phyloP scores from a whole-genome alignment of 352 stramenopile genomes.

The Phytopythium sindhum region DNA sequence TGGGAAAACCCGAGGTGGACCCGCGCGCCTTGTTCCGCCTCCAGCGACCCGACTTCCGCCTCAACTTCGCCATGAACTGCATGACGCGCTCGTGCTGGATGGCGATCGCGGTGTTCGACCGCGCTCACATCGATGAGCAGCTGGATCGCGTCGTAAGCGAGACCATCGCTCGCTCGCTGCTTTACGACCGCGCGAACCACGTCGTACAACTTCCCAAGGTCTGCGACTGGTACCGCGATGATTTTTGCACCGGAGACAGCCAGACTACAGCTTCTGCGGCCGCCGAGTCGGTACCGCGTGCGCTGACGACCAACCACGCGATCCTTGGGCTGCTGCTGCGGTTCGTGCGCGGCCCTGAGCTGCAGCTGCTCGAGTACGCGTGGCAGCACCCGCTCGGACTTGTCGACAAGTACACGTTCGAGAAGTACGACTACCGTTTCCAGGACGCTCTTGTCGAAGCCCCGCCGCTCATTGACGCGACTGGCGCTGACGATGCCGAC shows the following conservation, averaged over 20 bases:
- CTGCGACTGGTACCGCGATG: constrained; percentile 52
- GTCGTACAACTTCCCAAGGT: constrained; percentile 46
- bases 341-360: constrained; percentile 30
- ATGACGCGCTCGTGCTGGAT: constrained; percentile 46
- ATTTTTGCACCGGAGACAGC: constrained; percentile 27
- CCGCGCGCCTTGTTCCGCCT: constrained; percentile 22
- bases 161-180: constrained; percentile 30
- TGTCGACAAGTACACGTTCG: constrained; percentile 43
- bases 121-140: constrained; percentile 38
- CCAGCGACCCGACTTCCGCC: constrained; percentile 30
- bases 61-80: constrained; percentile 65
- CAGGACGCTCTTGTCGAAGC: constrained; percentile 24
- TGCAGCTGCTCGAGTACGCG: constrained; percentile 34
- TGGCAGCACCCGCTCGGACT: constrained; percentile 26
- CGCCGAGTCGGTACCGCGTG: background rate
- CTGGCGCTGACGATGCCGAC: background rate
- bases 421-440: constrained; percentile 56
- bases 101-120: constrained; percentile 38
- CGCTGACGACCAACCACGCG: constrained; percentile 10
- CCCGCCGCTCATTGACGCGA: background rate
- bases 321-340: constrained; percentile 28
- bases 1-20: constrained; percentile 23
- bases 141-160: constrained; percentile 31
- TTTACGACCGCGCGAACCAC: constrained; percentile 42
- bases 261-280: background rate